Conservation (phyloP, 805 yeast genomes). For the Saturnispora saitoi region DNA sequence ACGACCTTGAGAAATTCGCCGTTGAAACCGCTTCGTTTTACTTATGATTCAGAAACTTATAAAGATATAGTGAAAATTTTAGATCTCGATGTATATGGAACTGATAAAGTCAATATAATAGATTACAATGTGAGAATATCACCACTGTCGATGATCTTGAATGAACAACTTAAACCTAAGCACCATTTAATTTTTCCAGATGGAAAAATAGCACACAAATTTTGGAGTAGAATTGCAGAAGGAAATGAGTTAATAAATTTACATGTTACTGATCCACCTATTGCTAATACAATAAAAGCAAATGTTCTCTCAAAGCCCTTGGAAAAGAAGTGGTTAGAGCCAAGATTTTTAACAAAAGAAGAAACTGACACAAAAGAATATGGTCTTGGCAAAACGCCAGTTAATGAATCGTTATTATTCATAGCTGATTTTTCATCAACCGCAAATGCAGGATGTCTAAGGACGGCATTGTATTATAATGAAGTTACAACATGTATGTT, state of each 20-base stretch:
- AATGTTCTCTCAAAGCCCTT: constrained; percentile 25
- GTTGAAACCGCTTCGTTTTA: constrained; percentile 10
- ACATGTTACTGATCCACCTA: constrained; percentile 13
- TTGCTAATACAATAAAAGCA: constrained; percentile 16
- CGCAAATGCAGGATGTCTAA: constrained; percentile 55
- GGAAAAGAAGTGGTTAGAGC: constrained; percentile 35
- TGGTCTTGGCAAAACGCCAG: constrained; percentile 9
- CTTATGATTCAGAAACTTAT: constrained; percentile 15
- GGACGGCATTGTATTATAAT: constrained; percentile 25
- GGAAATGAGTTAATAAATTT: constrained; percentile 12
- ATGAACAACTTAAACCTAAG: constrained; percentile 50
- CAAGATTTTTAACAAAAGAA: constrained; percentile 15
- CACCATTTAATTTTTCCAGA: constrained; percentile 48
- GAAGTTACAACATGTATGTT: constrained; percentile 23
- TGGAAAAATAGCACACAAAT: constrained; percentile 14
- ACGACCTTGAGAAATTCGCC: not conserved
- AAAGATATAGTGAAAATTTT: constrained; percentile 39
- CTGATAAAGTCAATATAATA: constrained; percentile 37
- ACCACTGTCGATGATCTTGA: constrained; percentile 52
- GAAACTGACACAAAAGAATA: not conserved
- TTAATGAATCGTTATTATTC: constrained; percentile 25
- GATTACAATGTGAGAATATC: constrained; percentile 58
- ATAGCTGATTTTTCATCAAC: constrained; percentile 25
- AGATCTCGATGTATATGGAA: constrained; percentile 21
- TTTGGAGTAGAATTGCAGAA: constrained; percentile 18